Conservation (phyloP, 805 yeast genomes). For the Teunomyces cretensis region DNA sequence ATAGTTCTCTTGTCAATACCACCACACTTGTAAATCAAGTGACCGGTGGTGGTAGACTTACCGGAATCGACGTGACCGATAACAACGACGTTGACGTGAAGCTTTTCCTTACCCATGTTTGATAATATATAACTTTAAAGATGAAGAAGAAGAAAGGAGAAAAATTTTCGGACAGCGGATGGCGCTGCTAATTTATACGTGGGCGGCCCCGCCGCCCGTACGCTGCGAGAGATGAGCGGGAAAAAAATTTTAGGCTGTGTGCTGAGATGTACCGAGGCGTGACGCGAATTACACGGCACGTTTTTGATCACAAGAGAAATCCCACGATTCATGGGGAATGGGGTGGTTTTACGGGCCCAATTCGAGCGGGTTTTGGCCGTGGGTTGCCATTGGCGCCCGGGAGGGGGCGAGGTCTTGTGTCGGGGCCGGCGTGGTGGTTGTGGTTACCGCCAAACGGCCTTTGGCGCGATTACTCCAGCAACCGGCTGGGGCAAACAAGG, state of each 20-base stretch:
- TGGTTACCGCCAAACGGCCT: no score
- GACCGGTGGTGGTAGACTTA: slow-evolving; percentile 97
- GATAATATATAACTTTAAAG: not conserved
- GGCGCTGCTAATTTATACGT: slow-evolving; percentile 1
- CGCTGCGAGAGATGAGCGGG: not conserved
- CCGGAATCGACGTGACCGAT: slow-evolving; percentile 99
- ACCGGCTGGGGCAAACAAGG: no score
- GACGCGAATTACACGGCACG: not conserved
- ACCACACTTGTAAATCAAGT: slow-evolving; percentile 99
- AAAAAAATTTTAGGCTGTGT: not conserved
- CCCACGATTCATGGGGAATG: no score
- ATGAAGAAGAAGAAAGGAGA: slow-evolving; percentile 3
- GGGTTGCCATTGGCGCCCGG: no score
- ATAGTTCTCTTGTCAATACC: slow-evolving; percentile 98
- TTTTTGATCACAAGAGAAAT: no score
- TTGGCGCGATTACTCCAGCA: no score
- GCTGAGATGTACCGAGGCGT: not conserved
- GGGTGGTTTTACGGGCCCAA: no score
- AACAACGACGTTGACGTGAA: slow-evolving; percentile 99
- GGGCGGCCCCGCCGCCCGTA: not conserved
- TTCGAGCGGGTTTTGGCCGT: no score
- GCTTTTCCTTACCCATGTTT: slow-evolving; percentile 84
- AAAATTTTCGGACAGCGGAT: not conserved
- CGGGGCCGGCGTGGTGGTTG: no score
- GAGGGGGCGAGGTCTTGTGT: no score